These are phyloP conservation scores for Lachancea sp. DNA, from an alignment of 805 yeast genomes.

Conservation along the genomic window DNA sequence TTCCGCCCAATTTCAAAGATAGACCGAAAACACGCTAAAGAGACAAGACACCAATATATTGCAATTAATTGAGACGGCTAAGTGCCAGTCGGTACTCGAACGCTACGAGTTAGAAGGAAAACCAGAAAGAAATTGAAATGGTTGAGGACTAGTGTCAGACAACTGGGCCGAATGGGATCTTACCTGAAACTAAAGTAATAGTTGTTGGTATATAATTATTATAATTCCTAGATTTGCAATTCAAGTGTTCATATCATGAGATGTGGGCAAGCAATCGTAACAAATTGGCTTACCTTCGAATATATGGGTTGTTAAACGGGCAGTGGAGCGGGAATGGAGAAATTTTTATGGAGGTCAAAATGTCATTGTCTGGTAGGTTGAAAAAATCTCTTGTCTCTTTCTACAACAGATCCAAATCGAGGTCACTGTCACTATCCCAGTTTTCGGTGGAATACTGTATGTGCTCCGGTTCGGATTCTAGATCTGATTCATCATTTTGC, in stretches of 20 bases:
- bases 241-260: neutral
- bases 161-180: constrained; percentile 3
- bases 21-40: neutral
- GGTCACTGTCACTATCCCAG: constrained; percentile 1
- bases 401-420: constrained; percentile 1
- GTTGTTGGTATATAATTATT: neutral
- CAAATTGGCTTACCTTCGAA: too few relatives aligned
- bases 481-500: constrained; percentile 2
- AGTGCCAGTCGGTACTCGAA: neutral
- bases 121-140: too few relatives aligned
- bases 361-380: too few relatives aligned
- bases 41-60: neutral
- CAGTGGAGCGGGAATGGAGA: too few relatives aligned
- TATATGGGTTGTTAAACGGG: neutral
- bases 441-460: neutral
- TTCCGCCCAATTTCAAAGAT: neutral
- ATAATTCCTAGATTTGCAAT: neutral
- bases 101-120: neutral
- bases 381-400: neutral
- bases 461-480: constrained; percentile 5
- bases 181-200: constrained; percentile 1
- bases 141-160: too few relatives aligned
- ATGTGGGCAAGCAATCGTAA: neutral
- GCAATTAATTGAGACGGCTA: neutral
- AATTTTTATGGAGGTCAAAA: too few relatives aligned